These are phyloP conservation scores for Narthecium ossifragum DNA, from an alignment of 106 monocot species.

Conservation along the genomic window DNA sequence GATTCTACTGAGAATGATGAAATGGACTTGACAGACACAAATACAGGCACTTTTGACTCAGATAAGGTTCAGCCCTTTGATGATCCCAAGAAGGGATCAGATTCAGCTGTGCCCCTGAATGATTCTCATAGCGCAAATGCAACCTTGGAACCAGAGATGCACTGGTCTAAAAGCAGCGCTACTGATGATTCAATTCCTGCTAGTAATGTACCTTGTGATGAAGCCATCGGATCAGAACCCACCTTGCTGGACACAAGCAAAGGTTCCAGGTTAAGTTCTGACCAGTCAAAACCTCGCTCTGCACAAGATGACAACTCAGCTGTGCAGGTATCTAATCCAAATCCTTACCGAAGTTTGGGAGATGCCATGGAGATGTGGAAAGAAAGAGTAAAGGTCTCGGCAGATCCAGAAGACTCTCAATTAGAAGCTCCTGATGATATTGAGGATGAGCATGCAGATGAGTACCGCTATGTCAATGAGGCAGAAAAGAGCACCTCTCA, in stretches of 20 bases:
- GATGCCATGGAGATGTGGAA: slow-evolving; percentile 85
- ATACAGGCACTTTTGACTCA: slow-evolving; percentile 12
- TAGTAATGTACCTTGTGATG: slow-evolving; percentile 20
- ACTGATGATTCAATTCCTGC: slow-evolving; percentile 31
- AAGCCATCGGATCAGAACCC: slow-evolving; percentile 29
- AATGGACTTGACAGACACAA: slow-evolving; percentile 24
- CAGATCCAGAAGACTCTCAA: slow-evolving; percentile 45
- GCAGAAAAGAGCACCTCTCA: slow-evolving; percentile 65
- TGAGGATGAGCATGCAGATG: slow-evolving; percentile 45
- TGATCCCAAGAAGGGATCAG: slow-evolving; percentile 9
- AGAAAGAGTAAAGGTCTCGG: slow-evolving; percentile 69
- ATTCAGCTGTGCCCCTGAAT: slow-evolving; percentile 15
- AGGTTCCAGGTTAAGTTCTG: slow-evolving; percentile 31
- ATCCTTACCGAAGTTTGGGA: slow-evolving; percentile 79
- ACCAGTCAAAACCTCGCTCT: slow-evolving; percentile 19
- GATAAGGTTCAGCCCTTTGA: slow-evolving; percentile 21
- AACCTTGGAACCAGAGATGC: slow-evolving; percentile 17
- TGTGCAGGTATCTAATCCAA: slow-evolving; percentile 31
- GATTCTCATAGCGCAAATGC: slow-evolving; percentile 9
- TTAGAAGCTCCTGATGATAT: slow-evolving; percentile 19
- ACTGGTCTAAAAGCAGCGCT: slow-evolving; percentile 39
- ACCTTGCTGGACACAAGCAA: slow-evolving; percentile 33
- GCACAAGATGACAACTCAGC: slow-evolving; percentile 19
- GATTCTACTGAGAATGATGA: slow-evolving; percentile 21
- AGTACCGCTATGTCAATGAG: slow-evolving; percentile 63